A percentile compares a stretch with the other conserved stretches of the same genome.
Conservation (phyloP, 2,329 filamentous ascomycete species). For the Lachnellula subtilissima region DNA sequence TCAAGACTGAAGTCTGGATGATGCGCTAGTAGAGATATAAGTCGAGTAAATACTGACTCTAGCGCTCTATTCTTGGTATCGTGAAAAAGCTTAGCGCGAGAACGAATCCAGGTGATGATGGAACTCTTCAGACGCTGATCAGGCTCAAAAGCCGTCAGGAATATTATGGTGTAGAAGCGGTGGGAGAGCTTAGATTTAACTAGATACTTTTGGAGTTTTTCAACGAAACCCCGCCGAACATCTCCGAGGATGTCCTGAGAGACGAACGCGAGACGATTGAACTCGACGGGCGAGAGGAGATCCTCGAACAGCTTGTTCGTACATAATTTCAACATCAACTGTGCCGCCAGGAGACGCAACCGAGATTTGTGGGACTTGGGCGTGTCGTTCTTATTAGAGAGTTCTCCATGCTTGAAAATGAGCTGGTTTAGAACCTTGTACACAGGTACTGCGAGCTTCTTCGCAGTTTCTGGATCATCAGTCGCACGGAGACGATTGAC, state of each 20-base stretch:
- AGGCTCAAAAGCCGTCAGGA: conserved; percentile 89
- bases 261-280: conserved; percentile 76
- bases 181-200: conserved; percentile 63
- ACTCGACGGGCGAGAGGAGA: conserved; percentile 65
- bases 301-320: conserved; percentile 71
- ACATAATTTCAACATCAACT: conserved; percentile 79
- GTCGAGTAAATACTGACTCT: conserved; percentile 74
- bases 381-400: conserved; percentile 70
- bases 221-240: conserved; percentile 74
- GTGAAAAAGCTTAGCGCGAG: conserved; percentile 64
- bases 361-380: conserved; percentile 73
- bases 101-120: conserved; percentile 83
- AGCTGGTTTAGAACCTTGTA: conserved; percentile 76
- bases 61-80: conserved; percentile 60
- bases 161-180: conserved; percentile 85
- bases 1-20: conserved; percentile 79
- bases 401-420: conserved; percentile 70
- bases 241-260: conserved; percentile 71
- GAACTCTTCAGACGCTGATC: conserved; percentile 65
- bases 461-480: conserved; percentile 46
- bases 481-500: conserved; percentile 73
- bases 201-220: conserved; percentile 86
- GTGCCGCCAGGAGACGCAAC: conserved; percentile 77
- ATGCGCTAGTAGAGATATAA: conserved; percentile 85
- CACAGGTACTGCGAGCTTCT: conserved; percentile 60